Evolutionary conservation across 1,284 basidiomycete genomes (phyloP), one percentile per base, ranked within the genome.

Genomic region (Pascua guehoae): DNA sequence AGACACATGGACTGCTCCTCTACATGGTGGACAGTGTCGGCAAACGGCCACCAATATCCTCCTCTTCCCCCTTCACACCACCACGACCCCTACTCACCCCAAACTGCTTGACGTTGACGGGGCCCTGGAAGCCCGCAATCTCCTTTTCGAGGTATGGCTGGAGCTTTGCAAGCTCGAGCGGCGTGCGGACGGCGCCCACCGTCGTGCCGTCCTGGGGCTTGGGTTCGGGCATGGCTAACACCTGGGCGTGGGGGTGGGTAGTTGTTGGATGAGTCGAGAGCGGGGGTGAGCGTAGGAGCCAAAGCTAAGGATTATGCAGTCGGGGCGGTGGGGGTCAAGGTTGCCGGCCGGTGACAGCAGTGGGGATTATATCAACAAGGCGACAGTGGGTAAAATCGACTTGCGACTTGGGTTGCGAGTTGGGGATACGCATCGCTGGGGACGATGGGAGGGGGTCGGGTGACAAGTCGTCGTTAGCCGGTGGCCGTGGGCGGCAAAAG

Each of bases 51-150:
- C 12, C 45, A 46, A 17, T n/a, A n/a, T n/a, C 47, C 14, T 8
- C 12, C 14, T 24, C 17, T 15, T 39, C 37, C 12, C 14, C 9
- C 17, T 15, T 39, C 37, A 8, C 14, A 36, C 15, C 47, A 62
- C 12, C 36, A 18, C 17, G 17, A 8, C 7, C 10, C 2, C 7
- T 12, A 80, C 84, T 57, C 72, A 89, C 89, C 76, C 89, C 89
- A 80, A 97, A 97, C 76, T 98, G 94, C 79, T 94, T 89, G 36
- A 95, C 85, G 17, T 81, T 79, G 9, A 95, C 84, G 0, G 91
- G 90, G 1, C 84, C 76, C 38, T 77, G 77, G 58, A 94, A 83
- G 0, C 76, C 79, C 8, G 80, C 72, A 2, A 89, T 84, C 65
- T 84, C 75, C 57, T 78, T 72, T 52, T 77, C 67, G 56, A 96